phyloP scores from a whole-genome alignment of 768 basidiomycete species.

The Mrakia blollopis region DNA sequence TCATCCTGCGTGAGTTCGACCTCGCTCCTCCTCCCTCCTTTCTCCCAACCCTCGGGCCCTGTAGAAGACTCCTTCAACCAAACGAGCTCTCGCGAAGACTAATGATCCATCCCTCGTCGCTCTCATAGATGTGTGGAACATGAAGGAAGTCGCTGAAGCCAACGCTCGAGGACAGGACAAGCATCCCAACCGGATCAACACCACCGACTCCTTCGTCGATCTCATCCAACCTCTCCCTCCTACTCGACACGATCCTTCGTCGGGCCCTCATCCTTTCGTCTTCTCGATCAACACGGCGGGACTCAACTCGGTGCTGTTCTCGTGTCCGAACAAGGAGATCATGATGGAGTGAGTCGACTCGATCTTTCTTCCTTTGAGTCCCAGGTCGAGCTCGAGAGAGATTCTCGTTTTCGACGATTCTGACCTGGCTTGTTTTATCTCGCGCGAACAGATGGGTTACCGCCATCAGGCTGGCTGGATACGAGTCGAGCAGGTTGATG shows the following conservation, averaged over 20 bases:
- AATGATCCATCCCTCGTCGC: too few relatives aligned
- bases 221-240: constrained; percentile 44
- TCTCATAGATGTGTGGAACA: constrained; percentile 43
- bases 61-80: too few relatives aligned
- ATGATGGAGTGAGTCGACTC: constrained; percentile 51
- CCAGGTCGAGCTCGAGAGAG: too few relatives aligned
- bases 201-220: constrained; percentile 42
- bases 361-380: background rate
- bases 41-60: background rate
- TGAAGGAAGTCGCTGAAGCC: constrained; percentile 45
- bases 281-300: constrained; percentile 92
- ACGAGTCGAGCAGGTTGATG: constrained; percentile 92
- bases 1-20: constrained; percentile 40
- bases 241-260: constrained; percentile 42
- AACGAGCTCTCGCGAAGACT: too few relatives aligned
- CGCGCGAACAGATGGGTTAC: constrained; percentile 67
- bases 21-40: background rate
- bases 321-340: constrained; percentile 65
- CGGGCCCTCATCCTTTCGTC: constrained; percentile 52
- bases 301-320: constrained; percentile 80
- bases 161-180: constrained; percentile 45
- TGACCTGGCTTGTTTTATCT: background rate
- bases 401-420: background rate
- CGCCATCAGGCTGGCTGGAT: constrained; percentile 79
- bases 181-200: constrained; percentile 46